Evolutionary conservation across 495 filamentous ascomycete species (phyloP).

Genomic region (Annulohypoxylon stygium): DNA sequence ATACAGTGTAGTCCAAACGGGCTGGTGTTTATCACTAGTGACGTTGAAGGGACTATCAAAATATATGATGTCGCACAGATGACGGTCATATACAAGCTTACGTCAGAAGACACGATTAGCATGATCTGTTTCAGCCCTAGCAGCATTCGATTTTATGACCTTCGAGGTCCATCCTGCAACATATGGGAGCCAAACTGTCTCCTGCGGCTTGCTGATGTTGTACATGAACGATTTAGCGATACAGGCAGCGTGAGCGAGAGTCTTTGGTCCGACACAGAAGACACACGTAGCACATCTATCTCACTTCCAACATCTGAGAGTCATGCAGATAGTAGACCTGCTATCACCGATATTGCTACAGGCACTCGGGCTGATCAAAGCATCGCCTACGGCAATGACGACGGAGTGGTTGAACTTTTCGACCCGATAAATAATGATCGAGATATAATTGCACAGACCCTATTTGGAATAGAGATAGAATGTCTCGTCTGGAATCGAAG

Average conservation of each 20-base stretch:
- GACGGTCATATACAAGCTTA: conserved; percentile 4
- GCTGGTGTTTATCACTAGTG: neutral
- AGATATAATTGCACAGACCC: neutral
- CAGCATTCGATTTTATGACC: neutral
- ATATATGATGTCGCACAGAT: neutral
- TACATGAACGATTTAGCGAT: neutral
- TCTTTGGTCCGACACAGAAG: neutral
- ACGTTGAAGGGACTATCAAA: conserved; percentile 3
- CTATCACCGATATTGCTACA: neutral
- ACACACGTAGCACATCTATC: neutral
- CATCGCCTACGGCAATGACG: neutral
- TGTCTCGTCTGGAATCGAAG: conserved; percentile 6
- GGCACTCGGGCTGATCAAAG: neutral
- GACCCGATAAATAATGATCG: neutral
- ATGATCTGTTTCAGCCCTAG: neutral
- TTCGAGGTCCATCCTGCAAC: conserved; percentile 2
- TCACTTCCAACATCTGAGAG: neutral
- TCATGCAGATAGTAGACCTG: neutral
- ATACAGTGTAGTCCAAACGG: conserved; percentile 6
- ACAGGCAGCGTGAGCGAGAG: neutral
- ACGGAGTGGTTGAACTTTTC: neutral
- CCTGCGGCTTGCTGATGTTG: neutral
- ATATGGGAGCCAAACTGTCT: conserved; percentile 9
- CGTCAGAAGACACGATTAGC: neutral
- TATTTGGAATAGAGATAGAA: neutral